Evolutionary conservation across 345 rosid genomes (phyloP).

Genomic region (Hypericum androsaemum): DNA sequence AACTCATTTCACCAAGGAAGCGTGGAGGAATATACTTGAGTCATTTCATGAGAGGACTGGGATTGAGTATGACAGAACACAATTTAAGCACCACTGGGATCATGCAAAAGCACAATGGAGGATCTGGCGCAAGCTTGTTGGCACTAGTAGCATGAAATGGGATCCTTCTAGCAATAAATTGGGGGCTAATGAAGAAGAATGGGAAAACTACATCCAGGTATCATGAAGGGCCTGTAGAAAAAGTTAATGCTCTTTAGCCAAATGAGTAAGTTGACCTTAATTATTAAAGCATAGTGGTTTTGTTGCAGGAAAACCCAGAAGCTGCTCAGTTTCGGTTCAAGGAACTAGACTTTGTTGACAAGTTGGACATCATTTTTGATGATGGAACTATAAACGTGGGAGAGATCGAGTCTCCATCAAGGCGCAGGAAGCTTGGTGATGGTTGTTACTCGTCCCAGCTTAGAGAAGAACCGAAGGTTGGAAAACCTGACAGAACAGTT

Average conservation of each 20-base stretch:
- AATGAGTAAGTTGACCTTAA: no score
- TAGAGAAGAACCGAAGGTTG: conserved; percentile 23
- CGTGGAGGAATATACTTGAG: no score
- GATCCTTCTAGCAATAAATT: background rate
- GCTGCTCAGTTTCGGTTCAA: conserved; percentile 32
- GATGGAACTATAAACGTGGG: conserved; percentile 11
- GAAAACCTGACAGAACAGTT: conserved; percentile 10
- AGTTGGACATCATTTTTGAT: conserved; percentile 29
- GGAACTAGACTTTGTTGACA: conserved; percentile 25
- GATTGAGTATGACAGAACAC: conserved; percentile 21
- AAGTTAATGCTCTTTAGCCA: no score
- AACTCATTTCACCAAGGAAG: no score
- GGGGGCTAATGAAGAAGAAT: conserved; percentile 37
- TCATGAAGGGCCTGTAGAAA: no score
- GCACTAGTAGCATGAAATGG: no score
- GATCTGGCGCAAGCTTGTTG: conserved; percentile 32
- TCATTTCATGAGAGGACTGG: no score
- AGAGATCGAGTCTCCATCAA: conserved; percentile 11
- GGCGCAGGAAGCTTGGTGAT: conserved; percentile 7
- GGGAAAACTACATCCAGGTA: conserved; percentile 14
- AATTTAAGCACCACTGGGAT: conserved; percentile 45
- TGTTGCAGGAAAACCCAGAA: conserved; percentile 29
- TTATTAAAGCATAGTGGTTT: no score
- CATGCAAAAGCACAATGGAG: conserved; percentile 40
- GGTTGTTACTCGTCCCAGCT: conserved; percentile 10